Percentiles rank a stretch among this genome's conserved stretches.
These are phyloP conservation scores for Dipteronia dyeriana DNA, from an alignment of 345 rosid species.

Conservation along the genomic window DNA sequence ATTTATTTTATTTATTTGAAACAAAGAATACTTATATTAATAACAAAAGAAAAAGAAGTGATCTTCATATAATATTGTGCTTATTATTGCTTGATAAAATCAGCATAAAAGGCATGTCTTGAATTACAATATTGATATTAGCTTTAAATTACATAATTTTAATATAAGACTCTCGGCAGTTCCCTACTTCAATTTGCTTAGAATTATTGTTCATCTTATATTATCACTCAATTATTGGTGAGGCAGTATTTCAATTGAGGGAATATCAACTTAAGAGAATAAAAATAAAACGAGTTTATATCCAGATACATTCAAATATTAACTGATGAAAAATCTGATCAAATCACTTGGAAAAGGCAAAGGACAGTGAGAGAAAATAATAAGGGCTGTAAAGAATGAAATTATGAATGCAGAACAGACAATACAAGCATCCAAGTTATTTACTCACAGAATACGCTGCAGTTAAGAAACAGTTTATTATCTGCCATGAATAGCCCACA, in stretches of 20 bases:
- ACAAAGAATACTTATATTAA: neutral
- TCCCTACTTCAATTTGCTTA: neutral
- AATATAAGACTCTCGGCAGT: neutral
- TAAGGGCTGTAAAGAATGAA: neutral
- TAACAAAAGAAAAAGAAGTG: neutral
- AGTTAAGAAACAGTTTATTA: slow-evolving; percentile 84
- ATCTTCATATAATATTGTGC: neutral
- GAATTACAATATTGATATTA: neutral
- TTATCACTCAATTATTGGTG: neutral
- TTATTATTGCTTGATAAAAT: neutral
- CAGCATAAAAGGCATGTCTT: neutral
- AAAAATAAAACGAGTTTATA: neutral
- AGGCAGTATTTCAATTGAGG: neutral
- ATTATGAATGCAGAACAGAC: neutral
- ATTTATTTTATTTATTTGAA: neutral
- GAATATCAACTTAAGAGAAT: neutral
- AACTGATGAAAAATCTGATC: neutral
- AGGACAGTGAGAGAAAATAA: neutral
- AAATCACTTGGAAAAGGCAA: neutral
- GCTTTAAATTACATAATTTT: neutral
- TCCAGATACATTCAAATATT: neutral
- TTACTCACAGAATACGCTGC: slow-evolving; percentile 93
- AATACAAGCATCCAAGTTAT: slow-evolving; percentile 9
- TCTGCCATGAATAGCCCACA: slow-evolving; percentile 93
- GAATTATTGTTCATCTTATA: neutral